These are phyloP conservation scores for Trematosphaeria pertusa DNA, from an alignment of 2,329 filamentous ascomycete species.

Conservation along the genomic window DNA sequence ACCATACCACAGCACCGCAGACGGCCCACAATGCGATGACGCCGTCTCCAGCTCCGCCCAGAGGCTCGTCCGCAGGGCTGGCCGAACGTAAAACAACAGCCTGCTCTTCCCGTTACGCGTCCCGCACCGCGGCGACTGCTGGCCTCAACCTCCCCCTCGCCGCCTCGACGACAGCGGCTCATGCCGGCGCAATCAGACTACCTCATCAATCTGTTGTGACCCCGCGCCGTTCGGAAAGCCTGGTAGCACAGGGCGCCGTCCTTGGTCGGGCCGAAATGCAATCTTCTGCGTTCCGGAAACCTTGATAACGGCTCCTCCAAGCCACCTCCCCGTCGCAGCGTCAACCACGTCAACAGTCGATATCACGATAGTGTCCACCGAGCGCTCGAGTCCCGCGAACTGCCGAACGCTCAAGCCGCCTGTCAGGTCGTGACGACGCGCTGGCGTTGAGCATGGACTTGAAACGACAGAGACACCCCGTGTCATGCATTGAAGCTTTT, in stretches of 20 bases:
- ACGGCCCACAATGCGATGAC: neutral
- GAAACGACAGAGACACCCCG: constrained; percentile 20
- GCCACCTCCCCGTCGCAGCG: too few relatives aligned
- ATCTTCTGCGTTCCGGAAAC: neutral
- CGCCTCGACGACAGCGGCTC: too few relatives aligned
- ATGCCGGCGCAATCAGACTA: too few relatives aligned
- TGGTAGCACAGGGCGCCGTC: neutral
- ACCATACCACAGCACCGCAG: too few relatives aligned
- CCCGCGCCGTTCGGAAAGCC: neutral
- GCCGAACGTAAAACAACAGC: too few relatives aligned
- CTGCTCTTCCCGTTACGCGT: too few relatives aligned
- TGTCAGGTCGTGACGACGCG: constrained; percentile 16
- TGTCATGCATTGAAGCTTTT: constrained; percentile 16
- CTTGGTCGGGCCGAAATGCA: neutral
- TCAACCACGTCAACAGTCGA: neutral
- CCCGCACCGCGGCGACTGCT: too few relatives aligned
- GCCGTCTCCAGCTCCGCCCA: too few relatives aligned
- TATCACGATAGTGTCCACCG: neutral
- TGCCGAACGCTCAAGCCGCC: constrained; percentile 4
- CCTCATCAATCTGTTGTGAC: neutral
- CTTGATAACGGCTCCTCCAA: too few relatives aligned
- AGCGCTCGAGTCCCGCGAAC: neutral
- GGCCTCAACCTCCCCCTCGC: neutral
- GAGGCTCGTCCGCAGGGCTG: too few relatives aligned
- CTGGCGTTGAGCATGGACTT: constrained; percentile 23